Percentiles rank a stretch among this genome's conserved stretches.
Conservation (phyloP, 345 rosid species). For the Geranium brycei region DNA sequence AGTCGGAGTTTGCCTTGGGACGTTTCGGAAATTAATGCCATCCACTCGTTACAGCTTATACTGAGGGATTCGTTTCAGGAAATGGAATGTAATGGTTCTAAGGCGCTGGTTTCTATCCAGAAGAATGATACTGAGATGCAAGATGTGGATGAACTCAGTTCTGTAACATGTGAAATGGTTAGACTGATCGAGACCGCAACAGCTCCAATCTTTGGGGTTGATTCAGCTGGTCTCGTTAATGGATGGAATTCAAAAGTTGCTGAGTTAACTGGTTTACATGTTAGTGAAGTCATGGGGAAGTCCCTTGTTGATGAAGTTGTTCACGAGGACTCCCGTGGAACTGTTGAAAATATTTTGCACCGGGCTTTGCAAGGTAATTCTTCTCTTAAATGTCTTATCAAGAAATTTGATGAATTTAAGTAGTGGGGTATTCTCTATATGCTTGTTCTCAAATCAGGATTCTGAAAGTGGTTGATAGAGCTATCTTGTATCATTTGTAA, state of each 20-base stretch:
- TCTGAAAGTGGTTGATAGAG: no score
- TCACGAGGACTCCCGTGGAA: constrained; percentile 40
- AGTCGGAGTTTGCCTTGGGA: constrained; percentile 78
- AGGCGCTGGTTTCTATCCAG: constrained; percentile 15
- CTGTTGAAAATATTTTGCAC: constrained; percentile 34
- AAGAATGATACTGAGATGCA: constrained; percentile 22
- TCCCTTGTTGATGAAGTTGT: constrained; percentile 52
- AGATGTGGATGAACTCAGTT: constrained; percentile 43
- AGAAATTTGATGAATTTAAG: neutral
- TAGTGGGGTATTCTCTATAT: neutral
- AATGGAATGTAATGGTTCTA: constrained; percentile 26
- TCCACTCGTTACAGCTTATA: constrained; percentile 66
- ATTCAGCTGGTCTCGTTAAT: constrained; percentile 54
- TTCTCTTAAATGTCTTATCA: constrained; percentile 1
- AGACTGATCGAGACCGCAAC: constrained; percentile 77
- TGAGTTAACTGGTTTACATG: constrained; percentile 56
- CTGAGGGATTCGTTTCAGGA: constrained; percentile 52
- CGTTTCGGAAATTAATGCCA: constrained; percentile 59
- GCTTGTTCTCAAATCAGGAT: neutral
- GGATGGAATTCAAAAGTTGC: constrained; percentile 76
- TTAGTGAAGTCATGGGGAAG: constrained; percentile 58
- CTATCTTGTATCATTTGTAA: no score
- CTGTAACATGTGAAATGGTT: constrained; percentile 77
- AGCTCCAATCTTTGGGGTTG: constrained; percentile 77
- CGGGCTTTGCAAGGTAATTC: constrained; percentile 58